These are phyloP conservation scores for Chlamydomonas sp. DNA, from an alignment of 139 green algal genomes.

Conservation along the genomic window DNA sequence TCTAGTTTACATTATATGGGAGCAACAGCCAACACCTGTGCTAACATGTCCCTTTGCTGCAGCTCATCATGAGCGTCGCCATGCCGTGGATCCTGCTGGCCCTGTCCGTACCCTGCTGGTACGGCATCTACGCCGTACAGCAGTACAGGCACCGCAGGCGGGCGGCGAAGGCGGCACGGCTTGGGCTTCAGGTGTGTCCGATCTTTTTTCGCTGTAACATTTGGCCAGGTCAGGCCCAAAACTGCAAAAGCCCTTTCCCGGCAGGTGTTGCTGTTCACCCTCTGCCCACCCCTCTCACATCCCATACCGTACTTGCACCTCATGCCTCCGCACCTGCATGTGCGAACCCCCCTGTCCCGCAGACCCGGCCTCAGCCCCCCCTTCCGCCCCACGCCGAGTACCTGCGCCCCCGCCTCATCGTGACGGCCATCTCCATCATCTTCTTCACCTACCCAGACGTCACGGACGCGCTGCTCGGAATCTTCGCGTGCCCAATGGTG, in stretches of 20 bases:
- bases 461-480: conserved; percentile 22
- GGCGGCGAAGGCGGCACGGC: not conserved
- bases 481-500: conserved; percentile 33
- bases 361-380: not conserved
- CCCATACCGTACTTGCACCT: too few species aligned
- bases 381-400: not conserved
- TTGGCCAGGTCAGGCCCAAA: too few species aligned
- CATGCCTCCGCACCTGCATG: too few species aligned
- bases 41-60: not conserved
- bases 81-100: conserved; percentile 3
- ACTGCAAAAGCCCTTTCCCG: too few species aligned
- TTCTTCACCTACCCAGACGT: conserved; percentile 41
- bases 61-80: not conserved
- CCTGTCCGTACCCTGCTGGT: not conserved
- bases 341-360: not conserved
- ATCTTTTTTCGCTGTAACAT: too few species aligned
- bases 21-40: too few species aligned
- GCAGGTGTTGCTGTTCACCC: too few species aligned
- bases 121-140: not conserved
- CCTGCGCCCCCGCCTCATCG: conserved; percentile 18
- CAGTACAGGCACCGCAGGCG: not conserved
- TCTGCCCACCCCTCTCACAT: too few species aligned
- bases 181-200: too few species aligned
- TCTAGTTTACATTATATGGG: too few species aligned
- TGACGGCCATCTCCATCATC: conserved; percentile 41